Conservation (phyloP, 2,329 filamentous ascomycete genomes). For the Neocatenulostroma microsporum region DNA sequence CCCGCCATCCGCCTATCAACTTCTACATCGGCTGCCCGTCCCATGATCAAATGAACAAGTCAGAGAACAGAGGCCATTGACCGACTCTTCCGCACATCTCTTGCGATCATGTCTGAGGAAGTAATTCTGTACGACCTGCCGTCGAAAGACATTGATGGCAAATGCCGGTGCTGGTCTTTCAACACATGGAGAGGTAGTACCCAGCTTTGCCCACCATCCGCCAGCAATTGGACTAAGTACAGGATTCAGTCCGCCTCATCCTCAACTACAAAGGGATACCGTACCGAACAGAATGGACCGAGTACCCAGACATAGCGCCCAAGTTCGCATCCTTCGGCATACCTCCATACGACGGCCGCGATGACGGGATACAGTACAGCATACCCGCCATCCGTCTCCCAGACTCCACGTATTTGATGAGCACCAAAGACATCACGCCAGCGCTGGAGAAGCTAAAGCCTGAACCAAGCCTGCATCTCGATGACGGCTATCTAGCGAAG, state of each 20-base stretch:
- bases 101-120: constrained; percentile 29
- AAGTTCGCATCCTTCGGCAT: constrained; percentile 45
- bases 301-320: constrained; percentile 58
- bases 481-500: constrained; percentile 42
- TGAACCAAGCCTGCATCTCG: constrained; percentile 50
- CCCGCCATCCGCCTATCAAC: no score
- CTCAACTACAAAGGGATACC: constrained; percentile 61
- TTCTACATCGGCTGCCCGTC: no score
- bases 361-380: constrained; percentile 40
- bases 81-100: no score
- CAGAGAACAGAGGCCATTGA: no score
- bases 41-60: no score
- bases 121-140: constrained; percentile 58
- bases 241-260: constrained; percentile 49
- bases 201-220: neutral
- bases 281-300: constrained; percentile 62
- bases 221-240: constrained; percentile 12
- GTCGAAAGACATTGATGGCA: constrained; percentile 40
- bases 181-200: constrained; percentile 68
- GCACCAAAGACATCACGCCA: constrained; percentile 53
- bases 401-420: constrained; percentile 55
- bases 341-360: constrained; percentile 36
- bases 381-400: constrained; percentile 51
- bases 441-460: constrained; percentile 54
- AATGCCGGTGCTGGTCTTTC: constrained; percentile 58